Evolutionary conservation across 345 rosid species (phyloP).

Genomic region (Ailanthus altissimus): DNA sequence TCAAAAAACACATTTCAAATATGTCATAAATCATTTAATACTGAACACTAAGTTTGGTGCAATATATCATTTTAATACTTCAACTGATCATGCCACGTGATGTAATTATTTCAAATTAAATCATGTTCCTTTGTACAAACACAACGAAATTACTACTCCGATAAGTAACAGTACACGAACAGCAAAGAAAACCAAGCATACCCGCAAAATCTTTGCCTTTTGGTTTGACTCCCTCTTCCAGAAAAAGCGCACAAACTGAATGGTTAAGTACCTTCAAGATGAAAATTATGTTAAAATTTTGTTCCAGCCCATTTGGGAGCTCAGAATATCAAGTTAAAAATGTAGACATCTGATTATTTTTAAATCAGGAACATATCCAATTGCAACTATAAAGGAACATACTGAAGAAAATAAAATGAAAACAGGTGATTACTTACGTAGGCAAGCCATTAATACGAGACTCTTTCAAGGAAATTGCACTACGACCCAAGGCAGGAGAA

Average conservation of each 20-base stretch:
- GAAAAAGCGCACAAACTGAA: constrained; percentile 98
- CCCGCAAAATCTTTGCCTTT: constrained; percentile 97
- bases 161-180: not conserved
- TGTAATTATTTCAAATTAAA: not conserved
- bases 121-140: not conserved
- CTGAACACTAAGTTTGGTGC: not conserved
- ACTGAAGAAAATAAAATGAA: constrained; percentile 6
- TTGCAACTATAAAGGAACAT: not conserved
- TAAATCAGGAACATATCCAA: not conserved
- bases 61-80: not conserved
- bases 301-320: not conserved
- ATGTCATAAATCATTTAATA: not conserved
- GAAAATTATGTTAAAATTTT: constrained; percentile 14
- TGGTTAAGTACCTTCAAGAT: constrained; percentile 80
- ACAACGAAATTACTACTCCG: not conserved
- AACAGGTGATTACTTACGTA: constrained; percentile 43
- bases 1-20: constrained; percentile 21
- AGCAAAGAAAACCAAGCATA: constrained; percentile 32
- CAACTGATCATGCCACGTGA: not conserved
- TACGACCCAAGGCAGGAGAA: constrained; percentile 80
- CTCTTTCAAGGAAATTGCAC: constrained; percentile 84
- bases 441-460: constrained; percentile 83
- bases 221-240: constrained; percentile 99
- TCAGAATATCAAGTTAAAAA: constrained; percentile 3
- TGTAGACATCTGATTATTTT: not conserved